Evolutionary conservation across 169 alveolate species (phyloP).

Genomic region (Babesia caballi): DNA sequence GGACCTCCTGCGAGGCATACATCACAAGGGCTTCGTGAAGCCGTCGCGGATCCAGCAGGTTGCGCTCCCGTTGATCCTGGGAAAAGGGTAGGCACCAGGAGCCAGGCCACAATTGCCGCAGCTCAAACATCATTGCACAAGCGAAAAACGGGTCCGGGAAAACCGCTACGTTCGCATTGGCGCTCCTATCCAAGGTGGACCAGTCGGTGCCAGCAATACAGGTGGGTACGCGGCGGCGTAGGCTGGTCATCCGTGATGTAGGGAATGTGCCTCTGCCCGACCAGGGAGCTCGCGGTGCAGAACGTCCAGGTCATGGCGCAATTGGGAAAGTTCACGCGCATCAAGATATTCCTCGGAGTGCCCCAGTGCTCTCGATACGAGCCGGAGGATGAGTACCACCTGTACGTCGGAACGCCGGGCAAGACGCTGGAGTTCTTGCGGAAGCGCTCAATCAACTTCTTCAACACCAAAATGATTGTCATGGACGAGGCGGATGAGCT

Average conservation of each 20-base stretch:
- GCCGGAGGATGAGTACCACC: slow-evolving; percentile 79
- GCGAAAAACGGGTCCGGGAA: slow-evolving; percentile 98
- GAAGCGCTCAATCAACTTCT: slow-evolving; percentile 78
- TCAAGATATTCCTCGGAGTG: slow-evolving; percentile 83
- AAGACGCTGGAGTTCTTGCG: slow-evolving; percentile 91
- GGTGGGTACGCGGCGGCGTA: slow-evolving; percentile 1
- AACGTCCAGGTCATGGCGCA: slow-evolving; percentile 85
- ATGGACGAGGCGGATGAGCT: slow-evolving; percentile 98
- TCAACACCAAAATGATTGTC: slow-evolving; percentile 75
- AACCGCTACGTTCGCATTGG: slow-evolving; percentile 95
- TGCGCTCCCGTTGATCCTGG: slow-evolving; percentile 78
- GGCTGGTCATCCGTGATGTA: slow-evolving; percentile 45
- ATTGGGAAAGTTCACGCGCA: slow-evolving; percentile 86
- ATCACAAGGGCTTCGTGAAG: slow-evolving; percentile 49
- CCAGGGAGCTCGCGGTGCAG: slow-evolving; percentile 96
- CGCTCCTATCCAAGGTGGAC: slow-evolving; percentile 87
- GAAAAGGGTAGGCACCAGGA: slow-evolving; percentile 16
- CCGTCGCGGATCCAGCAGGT: slow-evolving; percentile 82
- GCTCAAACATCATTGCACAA: slow-evolving; percentile 87
- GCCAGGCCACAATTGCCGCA: background rate
- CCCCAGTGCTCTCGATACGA: slow-evolving; percentile 80
- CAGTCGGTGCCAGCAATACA: slow-evolving; percentile 66
- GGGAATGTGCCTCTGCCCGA: slow-evolving; percentile 92
- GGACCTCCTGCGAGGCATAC: slow-evolving; percentile 45
- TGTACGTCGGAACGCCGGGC: slow-evolving; percentile 98